These are phyloP conservation scores for Pythium pectinolyticum DNA, from an alignment of 352 stramenopile genomes.

Conservation along the genomic window DNA sequence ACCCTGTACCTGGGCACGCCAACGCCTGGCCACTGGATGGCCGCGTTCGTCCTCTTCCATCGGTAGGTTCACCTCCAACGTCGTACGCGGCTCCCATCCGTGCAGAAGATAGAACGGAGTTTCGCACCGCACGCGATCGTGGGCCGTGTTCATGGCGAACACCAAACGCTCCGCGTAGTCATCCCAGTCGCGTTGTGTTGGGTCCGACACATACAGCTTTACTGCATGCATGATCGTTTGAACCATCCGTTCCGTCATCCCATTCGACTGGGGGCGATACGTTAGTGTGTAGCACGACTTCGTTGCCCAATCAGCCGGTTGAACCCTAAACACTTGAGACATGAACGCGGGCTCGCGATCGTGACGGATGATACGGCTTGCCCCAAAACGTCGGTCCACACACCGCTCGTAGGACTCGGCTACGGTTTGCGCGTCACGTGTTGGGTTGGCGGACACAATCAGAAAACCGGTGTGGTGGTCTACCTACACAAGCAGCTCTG, in stretches of 20 bases:
- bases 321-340: constrained; percentile 28
- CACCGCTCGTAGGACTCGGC: constrained; percentile 25
- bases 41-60: neutral
- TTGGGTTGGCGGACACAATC: constrained; percentile 16
- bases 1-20: neutral
- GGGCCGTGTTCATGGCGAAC: constrained; percentile 24
- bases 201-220: constrained; percentile 29
- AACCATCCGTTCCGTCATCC: constrained; percentile 24
- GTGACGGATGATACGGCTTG: constrained; percentile 26
- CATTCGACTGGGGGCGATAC: constrained; percentile 29
- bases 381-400: constrained; percentile 26
- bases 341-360: constrained; percentile 33
- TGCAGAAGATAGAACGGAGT: constrained; percentile 28
- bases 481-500: constrained; percentile 20
- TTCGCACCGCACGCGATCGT: constrained; percentile 2
- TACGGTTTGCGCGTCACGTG: constrained; percentile 9
- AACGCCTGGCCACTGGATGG: neutral
- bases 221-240: constrained; percentile 21
- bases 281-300: constrained; percentile 14
- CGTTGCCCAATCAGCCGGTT: constrained; percentile 21
- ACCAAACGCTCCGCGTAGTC: constrained; percentile 28
- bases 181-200: constrained; percentile 28
- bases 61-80: constrained; percentile 2
- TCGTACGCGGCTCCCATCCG: constrained; percentile 20
- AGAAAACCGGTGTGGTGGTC: constrained; percentile 17